Evolutionary conservation across 768 basidiomycete genomes (phyloP), one percentile per base, ranked within the genome.

Genomic region (Trametes sanguinea): DNA sequence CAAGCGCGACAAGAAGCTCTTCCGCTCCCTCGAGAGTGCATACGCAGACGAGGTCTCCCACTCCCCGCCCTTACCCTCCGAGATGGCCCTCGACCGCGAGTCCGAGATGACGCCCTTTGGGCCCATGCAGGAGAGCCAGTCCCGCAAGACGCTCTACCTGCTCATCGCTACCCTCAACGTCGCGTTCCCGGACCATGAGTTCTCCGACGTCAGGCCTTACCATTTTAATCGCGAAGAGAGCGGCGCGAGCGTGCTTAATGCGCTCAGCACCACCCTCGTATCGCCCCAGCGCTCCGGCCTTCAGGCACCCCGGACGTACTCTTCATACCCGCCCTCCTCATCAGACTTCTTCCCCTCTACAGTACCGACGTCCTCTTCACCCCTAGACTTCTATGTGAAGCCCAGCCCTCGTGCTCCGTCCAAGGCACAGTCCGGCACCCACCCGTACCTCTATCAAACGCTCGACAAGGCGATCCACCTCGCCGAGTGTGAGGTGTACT

Each of bases 131-230:
- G 88, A 92, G 70, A 89, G 87, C 45, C 80, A 83, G 48, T 88
- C 90, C 37, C 83, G 94, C 69, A 97, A 96, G 83, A 95, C 92
- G 3, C 88, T 97, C 60, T 97, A 95, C 80, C 86, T 95, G 52
- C 89, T 98, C 73, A 97, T 98, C 70, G 91, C 94, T 35, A 94
- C 95, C 2, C 88, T 99, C 69, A 99, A 99, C 79, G 86, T 94
- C 70, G 95, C 96, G 6, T 99, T 95, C 72, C 96, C 96, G 2
- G 96, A 98, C 83, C 85, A 98, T 78, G 95, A 98, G 71, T 99
- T 98, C 79, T 92, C 92, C 6, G 89, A 92, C 73, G 89, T 97
- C 54, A 85, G 90, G 30, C 92, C 95, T 0, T 88, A 88, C 9
- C 90, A 96, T 68, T 99, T 99, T 76, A 86, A 83, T 71, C 88